A percentile compares a stretch with the other conserved stretches of the same genome.
These are phyloP conservation scores for Tetratostichococcus sp. DNA, from an alignment of 139 green algal species.

Conservation along the genomic window DNA sequence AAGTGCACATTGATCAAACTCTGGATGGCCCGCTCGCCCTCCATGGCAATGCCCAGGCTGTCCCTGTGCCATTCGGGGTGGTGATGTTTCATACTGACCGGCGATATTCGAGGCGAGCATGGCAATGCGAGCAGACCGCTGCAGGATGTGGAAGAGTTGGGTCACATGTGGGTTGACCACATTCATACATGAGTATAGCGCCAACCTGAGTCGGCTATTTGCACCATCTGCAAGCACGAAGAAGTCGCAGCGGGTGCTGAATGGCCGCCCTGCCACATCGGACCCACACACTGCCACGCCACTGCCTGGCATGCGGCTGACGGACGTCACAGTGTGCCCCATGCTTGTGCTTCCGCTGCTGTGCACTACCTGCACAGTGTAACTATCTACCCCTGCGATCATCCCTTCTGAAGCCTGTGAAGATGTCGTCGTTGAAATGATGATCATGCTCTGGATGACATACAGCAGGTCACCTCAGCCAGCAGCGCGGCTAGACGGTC, in stretches of 20 bases:
- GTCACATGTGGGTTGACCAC: too few relatives aligned
- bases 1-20: constrained; percentile 92
- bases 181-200: too few relatives aligned
- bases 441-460: too few relatives aligned
- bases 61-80: background rate
- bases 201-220: constrained; percentile 35
- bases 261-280: background rate
- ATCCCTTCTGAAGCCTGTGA: too few relatives aligned
- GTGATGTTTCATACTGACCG: too few relatives aligned
- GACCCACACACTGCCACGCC: background rate
- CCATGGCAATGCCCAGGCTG: constrained; percentile 52
- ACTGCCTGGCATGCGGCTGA: background rate
- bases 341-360: background rate
- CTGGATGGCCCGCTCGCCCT: constrained; percentile 57
- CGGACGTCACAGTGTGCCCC: background rate
- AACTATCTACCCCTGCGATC: too few relatives aligned
- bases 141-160: too few relatives aligned
- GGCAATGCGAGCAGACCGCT: too few relatives aligned
- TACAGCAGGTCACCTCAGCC: too few relatives aligned
- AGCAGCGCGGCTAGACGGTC: constrained; percentile 77
- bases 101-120: too few relatives aligned
- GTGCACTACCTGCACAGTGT: too few relatives aligned
- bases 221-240: constrained; percentile 74
- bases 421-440: too few relatives aligned
- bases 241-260: constrained; percentile 32